Conservation (phyloP, 176 grass and related monocot species). For the Tillandsia fasciculata region DNA sequence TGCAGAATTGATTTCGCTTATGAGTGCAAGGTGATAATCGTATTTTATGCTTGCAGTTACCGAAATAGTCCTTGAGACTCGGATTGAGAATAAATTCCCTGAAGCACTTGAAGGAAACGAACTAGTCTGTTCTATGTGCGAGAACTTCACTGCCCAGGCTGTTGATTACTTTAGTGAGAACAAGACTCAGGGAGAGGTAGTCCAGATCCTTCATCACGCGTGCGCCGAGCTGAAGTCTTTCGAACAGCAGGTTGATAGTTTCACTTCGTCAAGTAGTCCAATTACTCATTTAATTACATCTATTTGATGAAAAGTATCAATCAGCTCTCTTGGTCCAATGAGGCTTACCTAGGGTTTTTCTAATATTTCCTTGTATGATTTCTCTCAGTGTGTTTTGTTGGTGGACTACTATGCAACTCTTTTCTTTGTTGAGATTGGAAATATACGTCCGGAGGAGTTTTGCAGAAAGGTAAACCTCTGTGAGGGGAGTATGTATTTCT, state of each 20-base stretch:
- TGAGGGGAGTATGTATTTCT: slow-evolving; percentile 18
- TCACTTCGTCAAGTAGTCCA: slow-evolving; percentile 5
- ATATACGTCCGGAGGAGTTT: slow-evolving; percentile 55
- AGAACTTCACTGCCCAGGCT: slow-evolving; percentile 40
- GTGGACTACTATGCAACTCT: slow-evolving; percentile 72
- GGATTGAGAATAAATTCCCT: slow-evolving; percentile 21
- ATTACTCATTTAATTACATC: neutral
- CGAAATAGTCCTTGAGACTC: slow-evolving; percentile 1
- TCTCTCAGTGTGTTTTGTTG: slow-evolving; percentile 49
- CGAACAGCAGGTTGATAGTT: slow-evolving; percentile 49
- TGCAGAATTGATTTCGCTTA: neutral
- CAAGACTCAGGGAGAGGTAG: slow-evolving; percentile 49
- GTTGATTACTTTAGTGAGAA: slow-evolving; percentile 48
- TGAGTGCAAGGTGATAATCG: neutral
- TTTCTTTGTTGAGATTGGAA: slow-evolving; percentile 49
- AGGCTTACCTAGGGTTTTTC: neutral
- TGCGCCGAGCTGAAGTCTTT: slow-evolving; percentile 54
- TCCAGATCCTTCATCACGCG: slow-evolving; percentile 43
- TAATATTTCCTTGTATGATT: neutral
- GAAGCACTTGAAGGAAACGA: slow-evolving; percentile 17
- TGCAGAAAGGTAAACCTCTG: slow-evolving; percentile 72
- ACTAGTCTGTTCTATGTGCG: slow-evolving; percentile 40
- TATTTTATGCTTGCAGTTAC: neutral
- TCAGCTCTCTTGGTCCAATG: neutral
- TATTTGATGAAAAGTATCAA: neutral